These are phyloP conservation scores for Phytophthora lateralis DNA, from an alignment of 352 stramenopile genomes.

Conservation along the genomic window DNA sequence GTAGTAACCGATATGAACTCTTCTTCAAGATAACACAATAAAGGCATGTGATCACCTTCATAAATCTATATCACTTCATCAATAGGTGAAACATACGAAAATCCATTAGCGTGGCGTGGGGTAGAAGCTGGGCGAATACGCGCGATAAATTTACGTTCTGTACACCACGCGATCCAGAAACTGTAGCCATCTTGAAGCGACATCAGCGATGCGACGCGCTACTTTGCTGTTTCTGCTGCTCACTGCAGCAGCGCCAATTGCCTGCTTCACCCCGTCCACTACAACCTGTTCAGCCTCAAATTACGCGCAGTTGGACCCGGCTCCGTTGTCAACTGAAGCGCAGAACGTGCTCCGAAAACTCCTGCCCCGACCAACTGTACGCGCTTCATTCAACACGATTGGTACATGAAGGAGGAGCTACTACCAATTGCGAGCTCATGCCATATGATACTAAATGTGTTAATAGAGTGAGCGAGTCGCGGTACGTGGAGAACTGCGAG, in stretches of 20 bases:
- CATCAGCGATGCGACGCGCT: neutral
- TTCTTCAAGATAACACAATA: too few relatives aligned
- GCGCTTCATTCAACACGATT: conserved; percentile 8
- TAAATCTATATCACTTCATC: too few relatives aligned
- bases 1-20: too few relatives aligned
- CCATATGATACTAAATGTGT: neutral
- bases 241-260: neutral
- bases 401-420: neutral
- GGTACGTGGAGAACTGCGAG: conserved; percentile 40
- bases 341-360: conserved; percentile 21
- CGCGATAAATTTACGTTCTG: neutral
- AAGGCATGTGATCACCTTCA: too few relatives aligned
- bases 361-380: conserved; percentile 30
- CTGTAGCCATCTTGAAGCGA: conserved; percentile 1
- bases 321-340: conserved; percentile 18
- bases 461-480: conserved; percentile 24
- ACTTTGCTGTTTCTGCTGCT: conserved; percentile 5
- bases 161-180: conserved; percentile 1
- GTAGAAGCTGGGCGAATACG: too few relatives aligned
- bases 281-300: conserved; percentile 18
- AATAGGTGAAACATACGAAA: too few relatives aligned
- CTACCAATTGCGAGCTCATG: too few relatives aligned
- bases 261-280: neutral
- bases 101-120: too few relatives aligned
- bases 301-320: conserved; percentile 5